Evolutionary conservation across 2,329 filamentous ascomycete species (phyloP).

Genomic region (Fusarium sp.): DNA sequence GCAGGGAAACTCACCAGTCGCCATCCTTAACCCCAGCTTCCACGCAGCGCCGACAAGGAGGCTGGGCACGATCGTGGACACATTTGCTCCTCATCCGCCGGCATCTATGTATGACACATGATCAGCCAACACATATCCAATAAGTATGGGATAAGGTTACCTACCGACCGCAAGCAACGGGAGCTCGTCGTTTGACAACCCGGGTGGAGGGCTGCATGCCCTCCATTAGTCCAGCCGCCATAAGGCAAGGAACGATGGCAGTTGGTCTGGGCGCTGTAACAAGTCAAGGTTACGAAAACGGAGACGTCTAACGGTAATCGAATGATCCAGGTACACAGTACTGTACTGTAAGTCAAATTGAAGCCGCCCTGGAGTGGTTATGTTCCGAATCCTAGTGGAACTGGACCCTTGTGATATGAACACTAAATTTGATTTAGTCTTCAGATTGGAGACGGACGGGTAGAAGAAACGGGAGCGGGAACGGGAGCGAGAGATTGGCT

Average conservation of each 20-base stretch:
- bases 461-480: conserved; percentile 24
- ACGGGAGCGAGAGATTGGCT: conserved; percentile 20
- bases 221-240: conserved; percentile 13
- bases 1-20: conserved; percentile 58
- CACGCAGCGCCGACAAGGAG: conserved; percentile 64
- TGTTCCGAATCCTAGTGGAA: conserved; percentile 9
- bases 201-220: conserved; percentile 23
- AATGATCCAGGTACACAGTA: neutral
- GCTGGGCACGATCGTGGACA: conserved; percentile 58
- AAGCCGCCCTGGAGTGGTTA: neutral
- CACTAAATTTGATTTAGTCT: conserved; percentile 22
- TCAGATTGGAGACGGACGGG: conserved; percentile 10
- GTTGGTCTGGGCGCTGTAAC: neutral
- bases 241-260: neutral
- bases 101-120: conserved; percentile 55
- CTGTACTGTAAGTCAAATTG: conserved; percentile 4
- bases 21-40: conserved; percentile 60
- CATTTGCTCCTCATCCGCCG: conserved; percentile 68
- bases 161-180: conserved; percentile 65
- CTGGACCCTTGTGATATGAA: conserved; percentile 14
- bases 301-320: neutral
- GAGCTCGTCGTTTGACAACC: conserved; percentile 60
- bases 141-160: conserved; percentile 22
- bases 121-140: neutral
- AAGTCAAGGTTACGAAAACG: neutral